phyloP scores from a whole-genome alignment of 805 yeast species.

The Spathaspora sp. region DNA sequence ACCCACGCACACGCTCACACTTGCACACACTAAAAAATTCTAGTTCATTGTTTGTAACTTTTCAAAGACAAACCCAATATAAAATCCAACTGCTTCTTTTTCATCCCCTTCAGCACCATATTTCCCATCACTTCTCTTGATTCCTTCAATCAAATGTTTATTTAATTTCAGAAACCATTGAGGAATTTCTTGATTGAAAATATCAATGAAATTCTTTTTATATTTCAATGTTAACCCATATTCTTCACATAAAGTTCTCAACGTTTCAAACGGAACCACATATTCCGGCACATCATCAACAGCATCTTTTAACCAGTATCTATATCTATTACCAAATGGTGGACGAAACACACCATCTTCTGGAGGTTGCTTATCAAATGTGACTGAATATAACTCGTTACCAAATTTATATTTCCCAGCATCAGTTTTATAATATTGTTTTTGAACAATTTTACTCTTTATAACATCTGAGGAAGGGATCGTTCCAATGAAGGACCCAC shows the following conservation, averaged over 20 bases:
- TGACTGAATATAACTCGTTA: slow-evolving; percentile 75
- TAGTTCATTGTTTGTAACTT: slow-evolving; percentile 23
- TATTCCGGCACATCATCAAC: slow-evolving; percentile 96
- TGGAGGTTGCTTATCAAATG: slow-evolving; percentile 79
- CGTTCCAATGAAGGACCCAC: slow-evolving; percentile 91
- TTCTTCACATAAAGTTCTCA: slow-evolving; percentile 80
- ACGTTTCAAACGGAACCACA: slow-evolving; percentile 89
- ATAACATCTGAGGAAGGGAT: slow-evolving; percentile 90
- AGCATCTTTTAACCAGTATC: slow-evolving; percentile 83
- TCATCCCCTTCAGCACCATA: slow-evolving; percentile 88
- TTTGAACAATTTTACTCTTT: slow-evolving; percentile 53
- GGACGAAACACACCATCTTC: slow-evolving; percentile 65
- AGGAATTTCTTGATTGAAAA: slow-evolving; percentile 78
- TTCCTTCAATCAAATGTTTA: slow-evolving; percentile 62
- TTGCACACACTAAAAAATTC: too few relatives aligned
- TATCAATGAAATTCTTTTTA: slow-evolving; percentile 74
- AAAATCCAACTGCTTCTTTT: slow-evolving; percentile 85
- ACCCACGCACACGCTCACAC: too few relatives aligned
- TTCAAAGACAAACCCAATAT: slow-evolving; percentile 79
- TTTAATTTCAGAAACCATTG: slow-evolving; percentile 54
- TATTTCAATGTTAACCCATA: slow-evolving; percentile 70
- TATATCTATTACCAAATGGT: slow-evolving; percentile 81
- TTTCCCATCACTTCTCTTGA: slow-evolving; percentile 73
- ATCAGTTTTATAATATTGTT: slow-evolving; percentile 24
- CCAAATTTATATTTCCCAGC: slow-evolving; percentile 61